phyloP scores from a whole-genome alignment of 2,329 filamentous ascomycete genomes.

The Helotiales sp. region DNA sequence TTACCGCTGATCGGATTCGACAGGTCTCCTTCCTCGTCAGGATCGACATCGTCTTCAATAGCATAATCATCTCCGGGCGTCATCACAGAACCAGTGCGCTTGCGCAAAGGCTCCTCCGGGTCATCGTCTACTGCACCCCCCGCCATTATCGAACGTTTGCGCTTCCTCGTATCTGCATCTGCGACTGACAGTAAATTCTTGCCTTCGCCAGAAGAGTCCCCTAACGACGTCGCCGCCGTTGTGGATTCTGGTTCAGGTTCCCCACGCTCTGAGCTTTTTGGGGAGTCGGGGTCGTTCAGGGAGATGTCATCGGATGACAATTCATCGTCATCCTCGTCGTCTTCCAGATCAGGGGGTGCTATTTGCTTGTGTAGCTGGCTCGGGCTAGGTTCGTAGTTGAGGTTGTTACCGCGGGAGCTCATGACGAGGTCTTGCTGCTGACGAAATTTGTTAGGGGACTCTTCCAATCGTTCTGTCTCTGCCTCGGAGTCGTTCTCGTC shows the following conservation, averaged over 20 bases:
- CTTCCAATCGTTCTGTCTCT: constrained; percentile 90
- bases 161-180: constrained; percentile 44
- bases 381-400: constrained; percentile 68
- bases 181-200: constrained; percentile 33
- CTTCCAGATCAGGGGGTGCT: constrained; percentile 50
- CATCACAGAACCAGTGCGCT: constrained; percentile 57
- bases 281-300: constrained; percentile 44
- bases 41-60: constrained; percentile 49
- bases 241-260: constrained; percentile 41
- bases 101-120: constrained; percentile 48
- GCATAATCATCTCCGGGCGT: constrained; percentile 51
- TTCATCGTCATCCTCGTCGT: constrained; percentile 43
- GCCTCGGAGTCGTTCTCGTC: constrained; percentile 79
- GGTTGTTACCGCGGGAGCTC: constrained; percentile 58
- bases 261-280: constrained; percentile 48
- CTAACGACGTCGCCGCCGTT: constrained; percentile 45
- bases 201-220: constrained; percentile 37
- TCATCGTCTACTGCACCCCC: constrained; percentile 43
- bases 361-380: constrained; percentile 74
- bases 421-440: constrained; percentile 64
- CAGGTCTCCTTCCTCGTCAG: constrained; percentile 48
- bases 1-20: constrained; percentile 42
- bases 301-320: constrained; percentile 45
- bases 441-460: constrained; percentile 75
- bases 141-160: constrained; percentile 45